Evolutionary conservation across 192 early-diverging fungal genomes (phyloP).

Genomic region (Entomortierella chlamydospora): DNA sequence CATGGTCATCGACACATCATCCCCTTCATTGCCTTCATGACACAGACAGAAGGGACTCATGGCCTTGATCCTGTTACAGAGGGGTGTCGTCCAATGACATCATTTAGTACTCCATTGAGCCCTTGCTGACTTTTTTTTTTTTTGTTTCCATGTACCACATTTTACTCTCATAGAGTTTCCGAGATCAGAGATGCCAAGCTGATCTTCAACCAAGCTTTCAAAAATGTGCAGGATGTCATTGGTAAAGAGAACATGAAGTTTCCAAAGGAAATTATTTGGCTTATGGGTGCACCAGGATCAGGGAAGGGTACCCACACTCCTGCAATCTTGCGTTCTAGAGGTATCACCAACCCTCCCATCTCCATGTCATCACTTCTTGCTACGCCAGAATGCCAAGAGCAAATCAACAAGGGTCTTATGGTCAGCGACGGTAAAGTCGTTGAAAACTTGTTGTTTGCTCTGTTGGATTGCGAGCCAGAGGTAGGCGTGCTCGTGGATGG

Average conservation of each 20-base stretch:
- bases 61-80: not conserved
- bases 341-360: slow-evolving; percentile 69
- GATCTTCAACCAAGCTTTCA: slow-evolving; percentile 71
- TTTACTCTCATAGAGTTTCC: slow-evolving; percentile 41
- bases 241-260: slow-evolving; percentile 64
- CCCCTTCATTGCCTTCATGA: not conserved
- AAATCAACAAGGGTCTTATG: slow-evolving; percentile 69
- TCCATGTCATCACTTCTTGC: slow-evolving; percentile 63
- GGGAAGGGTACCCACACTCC: slow-evolving; percentile 71
- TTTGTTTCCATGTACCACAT: too few species aligned
- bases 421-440: slow-evolving; percentile 67
- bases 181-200: slow-evolving; percentile 72
- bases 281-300: slow-evolving; percentile 70
- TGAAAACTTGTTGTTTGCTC: slow-evolving; percentile 61
- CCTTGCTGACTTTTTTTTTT: too few species aligned
- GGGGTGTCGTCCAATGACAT: not conserved
- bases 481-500: slow-evolving; percentile 68
- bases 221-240: slow-evolving; percentile 64
- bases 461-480: slow-evolving; percentile 62
- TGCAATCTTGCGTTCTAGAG: slow-evolving; percentile 63
- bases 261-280: slow-evolving; percentile 67
- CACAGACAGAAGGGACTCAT: not conserved
- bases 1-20: not conserved
- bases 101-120: too few species aligned
- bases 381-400: slow-evolving; percentile 67